Percentiles rank a stretch among this genome's conserved stretches.
phyloP scores from a whole-genome alignment of 495 filamentous ascomycete genomes.

The Neurospora sublineolata region DNA sequence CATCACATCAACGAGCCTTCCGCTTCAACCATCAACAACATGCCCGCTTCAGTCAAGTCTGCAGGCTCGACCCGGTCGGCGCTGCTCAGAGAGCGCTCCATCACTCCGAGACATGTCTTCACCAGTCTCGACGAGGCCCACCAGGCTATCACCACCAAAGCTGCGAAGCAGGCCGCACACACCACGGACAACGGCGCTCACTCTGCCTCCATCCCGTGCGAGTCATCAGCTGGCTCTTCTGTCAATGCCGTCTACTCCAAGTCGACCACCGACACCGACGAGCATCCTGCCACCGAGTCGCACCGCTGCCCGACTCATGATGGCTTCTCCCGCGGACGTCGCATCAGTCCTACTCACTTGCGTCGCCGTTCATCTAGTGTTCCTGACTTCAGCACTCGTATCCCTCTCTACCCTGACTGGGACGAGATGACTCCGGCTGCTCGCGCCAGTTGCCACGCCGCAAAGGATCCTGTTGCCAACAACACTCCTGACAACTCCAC shows the following conservation, averaged over 20 bases:
- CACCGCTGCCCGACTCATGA: neutral
- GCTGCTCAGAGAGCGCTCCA: conserved; percentile 1
- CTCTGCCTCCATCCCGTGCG: neutral
- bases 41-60: neutral
- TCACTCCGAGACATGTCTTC: conserved; percentile 15
- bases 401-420: neutral
- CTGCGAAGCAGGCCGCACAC: neutral
- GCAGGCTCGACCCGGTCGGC: neutral
- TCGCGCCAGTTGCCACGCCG: neutral
- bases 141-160: conserved; percentile 16
- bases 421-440: neutral
- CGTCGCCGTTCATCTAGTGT: neutral
- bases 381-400: neutral
- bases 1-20: neutral
- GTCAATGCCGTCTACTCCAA: conserved; percentile 1
- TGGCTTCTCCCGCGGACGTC: conserved; percentile 3
- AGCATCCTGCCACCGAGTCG: neutral
- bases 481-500: neutral
- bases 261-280: neutral
- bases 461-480: neutral
- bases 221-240: conserved; percentile 4
- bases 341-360: conserved; percentile 2
- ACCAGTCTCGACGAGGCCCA: conserved; percentile 17
- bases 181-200: neutral
- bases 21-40: neutral